Conservation (phyloP, 768 basidiomycete species). For the Boletales sp. region DNA sequence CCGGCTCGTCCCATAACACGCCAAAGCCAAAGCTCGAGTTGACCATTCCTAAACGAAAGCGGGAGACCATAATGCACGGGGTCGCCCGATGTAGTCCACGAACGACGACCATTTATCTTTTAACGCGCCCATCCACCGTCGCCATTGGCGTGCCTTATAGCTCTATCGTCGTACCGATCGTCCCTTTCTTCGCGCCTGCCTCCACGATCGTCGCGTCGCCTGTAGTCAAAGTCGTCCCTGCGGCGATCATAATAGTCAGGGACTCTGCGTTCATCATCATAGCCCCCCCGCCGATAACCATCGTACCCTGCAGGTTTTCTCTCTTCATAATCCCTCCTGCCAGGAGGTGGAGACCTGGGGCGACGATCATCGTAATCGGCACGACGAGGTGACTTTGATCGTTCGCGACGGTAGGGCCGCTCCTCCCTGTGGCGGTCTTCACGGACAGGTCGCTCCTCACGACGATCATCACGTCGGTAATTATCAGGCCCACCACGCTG, state of each 20-base stretch:
- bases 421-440: constrained; percentile 59
- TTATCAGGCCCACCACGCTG: constrained; percentile 70
- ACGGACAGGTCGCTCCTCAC: constrained; percentile 51
- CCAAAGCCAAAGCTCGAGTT: constrained; percentile 36
- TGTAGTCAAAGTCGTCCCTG: constrained; percentile 71
- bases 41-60: constrained; percentile 50
- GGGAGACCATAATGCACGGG: constrained; percentile 37
- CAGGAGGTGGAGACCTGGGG: constrained; percentile 72
- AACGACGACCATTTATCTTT: constrained; percentile 40
- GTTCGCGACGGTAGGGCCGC: constrained; percentile 62
- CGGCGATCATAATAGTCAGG: constrained; percentile 88
- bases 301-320: constrained; percentile 91
- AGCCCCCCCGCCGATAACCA: constrained; percentile 80
- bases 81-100: constrained; percentile 30
- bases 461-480: constrained; percentile 72
- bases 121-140: constrained; percentile 76
- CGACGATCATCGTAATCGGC: constrained; percentile 74
- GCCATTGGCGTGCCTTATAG: constrained; percentile 69
- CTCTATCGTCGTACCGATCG: constrained; percentile 74
- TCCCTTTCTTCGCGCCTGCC: constrained; percentile 83
- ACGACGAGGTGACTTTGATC: constrained; percentile 81
- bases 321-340: constrained; percentile 78
- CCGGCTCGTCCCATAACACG: constrained; percentile 36
- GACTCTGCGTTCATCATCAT: constrained; percentile 75
- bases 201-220: constrained; percentile 60